Evolutionary conservation across 345 rosid genomes (phyloP), one percentile per base, ranked within the genome.

Genomic region (Populus alba): DNA sequence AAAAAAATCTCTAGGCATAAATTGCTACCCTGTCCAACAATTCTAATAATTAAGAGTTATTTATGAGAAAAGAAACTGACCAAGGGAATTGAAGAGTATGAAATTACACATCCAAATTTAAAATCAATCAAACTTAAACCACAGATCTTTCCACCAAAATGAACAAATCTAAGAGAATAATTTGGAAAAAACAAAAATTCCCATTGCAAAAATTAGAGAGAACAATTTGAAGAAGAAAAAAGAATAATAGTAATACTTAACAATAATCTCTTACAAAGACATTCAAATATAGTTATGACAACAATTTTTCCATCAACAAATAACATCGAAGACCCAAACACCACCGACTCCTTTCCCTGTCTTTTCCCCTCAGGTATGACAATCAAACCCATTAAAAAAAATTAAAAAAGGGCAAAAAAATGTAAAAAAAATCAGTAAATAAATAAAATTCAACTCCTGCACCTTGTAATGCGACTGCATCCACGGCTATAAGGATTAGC

Each of bases 401-500:
- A 15, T 6, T 15, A 27, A 8, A 68, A 35, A 18, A 67, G 20
- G 17, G 9, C 8, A 23, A n/a, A 33, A 35, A 66, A 29, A 49
- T 66, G 11, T 33, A 4, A 4, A 33, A 33, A 33, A 33, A 33
- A 41, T 41, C 12, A n/a, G 31, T 23, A 5, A 18, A 67, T 37
- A 72, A 33, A 68, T 35, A 13, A 9, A 57, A 66, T 51, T 77
- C 70, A 83, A 31, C 81, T 66, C 75, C 97, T 85, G 97, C 99
- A 96, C 88, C 95, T 90, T 16, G 99, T 81, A 77, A 94, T 90
- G 86, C 86, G 38, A 75, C 91, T 92, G 92, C 99, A 96, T 35
- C 97, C 97, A 70, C 98, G 97, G 81, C 66, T 31, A 78, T 96
- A 96, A 39, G 98, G 99, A 76, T 96, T 96, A 67, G 97, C 91